Evolutionary conservation across 2,329 filamentous ascomycete genomes (phyloP), one percentile per base, ranked within the genome.

Genomic region (Stemphylium lycopersici): DNA sequence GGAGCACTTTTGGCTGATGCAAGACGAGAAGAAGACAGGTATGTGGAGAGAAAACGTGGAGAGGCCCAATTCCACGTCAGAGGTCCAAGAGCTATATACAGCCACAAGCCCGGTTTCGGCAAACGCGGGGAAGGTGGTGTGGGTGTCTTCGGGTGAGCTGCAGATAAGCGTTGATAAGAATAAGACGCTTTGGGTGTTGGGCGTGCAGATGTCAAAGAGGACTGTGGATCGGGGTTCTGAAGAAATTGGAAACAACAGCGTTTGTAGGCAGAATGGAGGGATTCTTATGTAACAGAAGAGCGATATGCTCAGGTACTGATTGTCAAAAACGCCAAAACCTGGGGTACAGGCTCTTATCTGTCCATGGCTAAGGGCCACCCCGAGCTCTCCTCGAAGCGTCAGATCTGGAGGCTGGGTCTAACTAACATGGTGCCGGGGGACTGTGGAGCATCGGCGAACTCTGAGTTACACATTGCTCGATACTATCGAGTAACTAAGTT

Each of bases 141-240:
- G 50, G 53, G 54, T 45, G 54, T 55, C 43, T 24, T 53, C 49
- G 55, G 62, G 49, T 60, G 48, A 54, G 56, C 57, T 52, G 61
- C 44, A 67, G 70, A 73, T 73, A 72, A 72, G 69, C 59, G 63
- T 59, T 68, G 71, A 74, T 70, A 71, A 73, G 68, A 47, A 74
- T 70, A 71, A 73, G 68, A 47, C 32, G 52, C 34, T 48, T 52
- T 57, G 61, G 49, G 43, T 66, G 46, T 58, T 55, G 47, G 43
- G 53, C 36, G 24, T 49, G 43, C n/a, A 42, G 24, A 39, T 38
- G 51, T 55, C 50, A 52, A 61, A 58, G 47, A 64, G 44, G 48
- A 16, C 18, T 34, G 26, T 29, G 18, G 44, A 57, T 26, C 42
- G 33, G 41, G 20, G 6, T 33, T 33, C 50, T 11, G 13, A 26